phyloP scores from a whole-genome alignment of 2,329 filamentous ascomycete species.

The Aspergillus sojae region DNA sequence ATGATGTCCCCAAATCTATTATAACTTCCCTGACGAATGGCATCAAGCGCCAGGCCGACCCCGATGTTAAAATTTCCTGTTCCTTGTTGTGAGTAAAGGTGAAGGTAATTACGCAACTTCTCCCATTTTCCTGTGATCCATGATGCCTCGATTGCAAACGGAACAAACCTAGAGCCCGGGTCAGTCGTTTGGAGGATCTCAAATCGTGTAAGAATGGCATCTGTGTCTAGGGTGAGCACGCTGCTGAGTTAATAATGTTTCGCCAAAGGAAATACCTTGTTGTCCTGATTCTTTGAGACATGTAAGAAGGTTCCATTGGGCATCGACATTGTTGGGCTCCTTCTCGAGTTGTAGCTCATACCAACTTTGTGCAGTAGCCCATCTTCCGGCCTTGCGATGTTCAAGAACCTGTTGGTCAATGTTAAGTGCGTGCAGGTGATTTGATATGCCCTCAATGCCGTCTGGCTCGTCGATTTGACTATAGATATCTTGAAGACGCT shows the following conservation, averaged over 20 bases:
- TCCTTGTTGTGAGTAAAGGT: conserved; percentile 32
- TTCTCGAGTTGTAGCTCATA: conserved; percentile 88
- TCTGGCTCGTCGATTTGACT: conserved; percentile 97
- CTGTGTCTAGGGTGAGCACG: conserved; percentile 45
- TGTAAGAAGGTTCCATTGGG: conserved; percentile 79
- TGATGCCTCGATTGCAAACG: conserved; percentile 86
- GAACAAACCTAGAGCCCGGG: conserved; percentile 66
- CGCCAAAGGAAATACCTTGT: conserved; percentile 64
- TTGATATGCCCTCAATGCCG: conserved; percentile 90
- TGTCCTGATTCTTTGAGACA: conserved; percentile 96
- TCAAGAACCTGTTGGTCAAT: conserved; percentile 92
- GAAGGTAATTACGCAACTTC: conserved; percentile 69
- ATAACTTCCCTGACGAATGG: conserved; percentile 56
- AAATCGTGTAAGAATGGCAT: conserved; percentile 83
- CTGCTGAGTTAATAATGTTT: neutral
- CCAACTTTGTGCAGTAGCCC: conserved; percentile 96
- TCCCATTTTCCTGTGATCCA: conserved; percentile 88
- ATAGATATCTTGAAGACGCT: conserved; percentile 88
- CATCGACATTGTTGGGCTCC: conserved; percentile 72
- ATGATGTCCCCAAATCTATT: conserved; percentile 61
- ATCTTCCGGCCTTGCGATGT: conserved; percentile 88
- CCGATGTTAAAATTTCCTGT: conserved; percentile 78
- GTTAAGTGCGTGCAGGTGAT: conserved; percentile 81
- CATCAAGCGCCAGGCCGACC: conserved; percentile 69
- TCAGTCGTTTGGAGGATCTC: conserved; percentile 67